phyloP scores from a whole-genome alignment of 768 basidiomycete genomes.

The Mycena venus region DNA sequence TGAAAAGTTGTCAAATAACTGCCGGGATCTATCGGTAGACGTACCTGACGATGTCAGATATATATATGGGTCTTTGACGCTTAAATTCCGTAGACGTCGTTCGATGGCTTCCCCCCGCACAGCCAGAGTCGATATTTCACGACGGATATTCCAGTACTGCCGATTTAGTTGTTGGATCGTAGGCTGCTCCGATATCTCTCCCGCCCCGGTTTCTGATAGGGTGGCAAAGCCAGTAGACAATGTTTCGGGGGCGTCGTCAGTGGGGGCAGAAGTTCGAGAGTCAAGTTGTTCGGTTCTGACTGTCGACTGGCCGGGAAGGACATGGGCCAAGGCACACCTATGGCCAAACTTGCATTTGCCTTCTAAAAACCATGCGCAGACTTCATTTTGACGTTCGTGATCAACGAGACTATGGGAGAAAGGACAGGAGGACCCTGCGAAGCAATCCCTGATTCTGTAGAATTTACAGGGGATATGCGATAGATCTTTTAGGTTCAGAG shows the following conservation, averaged over 20 bases:
- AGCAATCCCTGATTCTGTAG: no score
- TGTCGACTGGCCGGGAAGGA: no score
- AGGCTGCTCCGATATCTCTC: not conserved
- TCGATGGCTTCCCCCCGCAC: conserved; percentile 8
- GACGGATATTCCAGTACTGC: conserved; percentile 23
- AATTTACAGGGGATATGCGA: no score
- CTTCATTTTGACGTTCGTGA: no score
- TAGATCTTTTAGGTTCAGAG: no score
- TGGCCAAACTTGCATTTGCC: no score
- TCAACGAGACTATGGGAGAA: no score
- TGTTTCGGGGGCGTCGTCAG: not conserved
- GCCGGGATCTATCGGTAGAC: not conserved
- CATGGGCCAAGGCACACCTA: no score
- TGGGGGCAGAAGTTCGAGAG: not conserved
- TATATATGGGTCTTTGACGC: not conserved
- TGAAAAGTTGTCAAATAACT: not conserved
- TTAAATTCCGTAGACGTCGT: conserved; percentile 1
- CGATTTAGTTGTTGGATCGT: conserved; percentile 7
- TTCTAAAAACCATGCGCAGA: no score
- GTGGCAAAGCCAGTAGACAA: not conserved
- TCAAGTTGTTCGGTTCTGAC: conserved; percentile 3
- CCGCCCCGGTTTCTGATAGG: not conserved
- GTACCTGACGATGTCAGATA: conserved; percentile 15
- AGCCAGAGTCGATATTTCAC: not conserved
- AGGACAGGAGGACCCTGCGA: no score